Conservation (phyloP, 768 basidiomycete genomes). For the Tephrocybe sp. region DNA sequence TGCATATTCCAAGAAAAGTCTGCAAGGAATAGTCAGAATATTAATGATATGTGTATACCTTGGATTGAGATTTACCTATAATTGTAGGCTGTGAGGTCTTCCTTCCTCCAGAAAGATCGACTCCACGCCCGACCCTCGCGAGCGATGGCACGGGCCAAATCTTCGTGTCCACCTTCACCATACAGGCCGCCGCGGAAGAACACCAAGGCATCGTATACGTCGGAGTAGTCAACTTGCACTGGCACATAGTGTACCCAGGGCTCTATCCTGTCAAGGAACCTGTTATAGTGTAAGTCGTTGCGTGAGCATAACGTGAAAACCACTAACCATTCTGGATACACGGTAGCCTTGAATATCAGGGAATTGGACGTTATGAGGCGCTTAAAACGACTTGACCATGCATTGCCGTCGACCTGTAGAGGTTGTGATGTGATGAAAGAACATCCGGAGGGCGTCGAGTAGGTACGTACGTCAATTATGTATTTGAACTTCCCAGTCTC, state of each 20-base stretch:
- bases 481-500: slow-evolving; percentile 54
- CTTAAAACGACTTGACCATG: slow-evolving; percentile 60
- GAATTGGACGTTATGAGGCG: slow-evolving; percentile 55
- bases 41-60: neutral
- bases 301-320: neutral
- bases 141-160: slow-evolving; percentile 34
- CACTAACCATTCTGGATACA: slow-evolving; percentile 59
- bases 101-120: slow-evolving; percentile 42
- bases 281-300: neutral
- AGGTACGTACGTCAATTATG: slow-evolving; percentile 38
- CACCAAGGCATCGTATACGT: slow-evolving; percentile 60
- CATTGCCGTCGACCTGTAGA: slow-evolving; percentile 47
- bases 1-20: slow-evolving; percentile 29
- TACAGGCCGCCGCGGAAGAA: slow-evolving; percentile 61
- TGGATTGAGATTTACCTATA: slow-evolving; percentile 35
- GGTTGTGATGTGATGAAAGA: neutral
- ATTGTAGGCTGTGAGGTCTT: slow-evolving; percentile 49
- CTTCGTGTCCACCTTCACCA: slow-evolving; percentile 51
- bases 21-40: slow-evolving; percentile 1
- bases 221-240: slow-evolving; percentile 52
- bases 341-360: slow-evolving; percentile 58
- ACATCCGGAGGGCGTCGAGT: neutral
- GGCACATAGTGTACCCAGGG: slow-evolving; percentile 71
- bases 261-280: slow-evolving; percentile 28
- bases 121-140: slow-evolving; percentile 31